Base-by-base conservation (phyloP, 2,329 filamentous ascomycete genomes). In the Elsinoe fawcettii region DNA sequence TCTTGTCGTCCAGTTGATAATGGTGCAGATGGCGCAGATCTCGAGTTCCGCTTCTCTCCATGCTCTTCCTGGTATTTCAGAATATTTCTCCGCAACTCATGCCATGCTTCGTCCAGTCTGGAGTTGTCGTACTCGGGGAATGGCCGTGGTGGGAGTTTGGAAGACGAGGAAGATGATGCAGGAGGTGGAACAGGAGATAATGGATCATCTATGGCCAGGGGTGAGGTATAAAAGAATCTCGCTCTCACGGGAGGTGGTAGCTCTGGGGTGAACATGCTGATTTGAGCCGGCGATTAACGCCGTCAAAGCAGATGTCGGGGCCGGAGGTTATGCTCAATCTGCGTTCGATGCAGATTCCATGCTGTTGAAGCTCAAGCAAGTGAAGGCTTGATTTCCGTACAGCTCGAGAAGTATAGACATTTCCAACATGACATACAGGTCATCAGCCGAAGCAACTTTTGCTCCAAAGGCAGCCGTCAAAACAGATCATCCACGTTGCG, bases 51-150 rank as follows among this genome's bases (percentile, higher is more conserved):
- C 62, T 69, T 69, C 61, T 71, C 68, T 14, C 66, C 65, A 37
- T 62, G 61, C 56, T 70, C 67, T 59, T 70, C 69, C 51, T 68
- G 63, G 53, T 66, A 68, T 25, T 63, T 64, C 32, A 68, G 58
- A 2, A 71, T 67, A 61, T 68, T 68, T 51, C 60, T 60, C 27
- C 70, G 59, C 36, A 72, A 60, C 20, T 67, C 65, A 49, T 66
- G 64, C 70, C 70, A 72, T 27, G 70, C 65, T 55, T 64, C 65
- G 59, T 72, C 69, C 43, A 72, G 59, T 5, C 67, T 66, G 1
- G 60, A 58, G 39, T 71, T 71, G 58, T 72, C 70, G 51, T 69
- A 70, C 25, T 62, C 60, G n/a, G 70, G 71, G 60, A 72, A 72
- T 1, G 70, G 68, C 51, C 68, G 67, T 2, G 70, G 70, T 5